These are phyloP conservation scores for Laetiporus sulphureus DNA, from an alignment of 1,284 basidiomycete genomes.

Conservation along the genomic window DNA sequence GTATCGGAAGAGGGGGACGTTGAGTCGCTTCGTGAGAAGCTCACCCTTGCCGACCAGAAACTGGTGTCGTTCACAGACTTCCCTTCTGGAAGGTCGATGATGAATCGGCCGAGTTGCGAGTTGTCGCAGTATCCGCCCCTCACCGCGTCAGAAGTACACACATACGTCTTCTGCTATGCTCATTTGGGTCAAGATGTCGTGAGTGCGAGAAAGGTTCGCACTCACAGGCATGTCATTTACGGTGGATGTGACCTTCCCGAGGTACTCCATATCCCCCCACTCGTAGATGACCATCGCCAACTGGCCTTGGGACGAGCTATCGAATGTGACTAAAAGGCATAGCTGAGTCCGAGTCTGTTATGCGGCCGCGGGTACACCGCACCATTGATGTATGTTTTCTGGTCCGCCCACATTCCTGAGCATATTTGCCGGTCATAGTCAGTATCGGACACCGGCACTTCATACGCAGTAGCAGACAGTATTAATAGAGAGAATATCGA, in stretches of 20 bases:
- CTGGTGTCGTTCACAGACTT: conserved; percentile 62
- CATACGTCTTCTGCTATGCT: conserved; percentile 77
- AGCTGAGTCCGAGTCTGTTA: conserved; percentile 10
- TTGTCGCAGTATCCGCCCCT: conserved; percentile 63
- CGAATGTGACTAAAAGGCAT: conserved; percentile 70
- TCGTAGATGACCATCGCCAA: conserved; percentile 94
- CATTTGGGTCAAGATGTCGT: conserved; percentile 11
- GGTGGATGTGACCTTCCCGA: conserved; percentile 69
- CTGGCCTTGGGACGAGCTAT: conserved; percentile 77
- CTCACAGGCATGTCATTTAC: conserved; percentile 66
- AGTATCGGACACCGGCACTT: conserved; percentile 61
- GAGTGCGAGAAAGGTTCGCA: conserved; percentile 8
- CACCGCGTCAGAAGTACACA: conserved; percentile 80
- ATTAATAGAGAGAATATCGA: conserved; percentile 14
- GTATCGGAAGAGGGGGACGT: conserved; percentile 14
- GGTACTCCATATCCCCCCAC: conserved; percentile 80
- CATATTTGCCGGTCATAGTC: conserved; percentile 87
- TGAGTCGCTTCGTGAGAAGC: conserved; percentile 32
- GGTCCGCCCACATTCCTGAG: conserved; percentile 88
- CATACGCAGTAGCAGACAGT: conserved; percentile 39
- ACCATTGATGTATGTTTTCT: conserved; percentile 85
- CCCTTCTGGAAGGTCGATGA: conserved; percentile 62
- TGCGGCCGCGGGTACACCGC: conserved; percentile 19
- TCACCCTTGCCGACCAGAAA: conserved; percentile 72
- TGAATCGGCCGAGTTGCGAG: conserved; percentile 77